Percentiles rank a stretch among this genome's conserved stretches.
phyloP scores from a whole-genome alignment of 768 basidiomycete genomes.

The Pleurotus platypus region DNA sequence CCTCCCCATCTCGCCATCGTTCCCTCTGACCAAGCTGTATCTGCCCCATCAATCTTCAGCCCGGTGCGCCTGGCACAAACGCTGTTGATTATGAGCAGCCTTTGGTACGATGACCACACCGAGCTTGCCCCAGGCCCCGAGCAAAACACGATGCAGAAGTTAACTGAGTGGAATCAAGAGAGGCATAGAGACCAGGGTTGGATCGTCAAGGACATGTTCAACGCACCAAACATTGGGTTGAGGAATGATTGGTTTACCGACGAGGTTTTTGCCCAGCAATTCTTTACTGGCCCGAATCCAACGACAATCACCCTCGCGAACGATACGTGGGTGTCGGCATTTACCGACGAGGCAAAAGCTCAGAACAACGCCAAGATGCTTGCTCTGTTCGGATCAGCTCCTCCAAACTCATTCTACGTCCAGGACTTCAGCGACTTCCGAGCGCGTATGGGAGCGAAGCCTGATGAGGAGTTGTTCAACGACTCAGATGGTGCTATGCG shows the following conservation, averaged over 20 bases:
- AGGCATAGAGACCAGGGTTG: conserved; percentile 8
- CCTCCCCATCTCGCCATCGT: conserved; percentile 18
- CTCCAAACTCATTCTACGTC: conserved; percentile 15
- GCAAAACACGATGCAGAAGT: conserved; percentile 13
- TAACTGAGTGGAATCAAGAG: conserved; percentile 14
- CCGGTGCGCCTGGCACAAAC: conserved; percentile 13
- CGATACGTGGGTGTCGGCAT: conserved; percentile 16
- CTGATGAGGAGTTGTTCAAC: conserved; percentile 10
- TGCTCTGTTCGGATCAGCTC: conserved; percentile 10
- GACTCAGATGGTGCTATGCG: conserved; percentile 12
- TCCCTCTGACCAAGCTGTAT: conserved; percentile 8
- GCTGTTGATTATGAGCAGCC: conserved; percentile 6
- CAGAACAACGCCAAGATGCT: conserved; percentile 12
- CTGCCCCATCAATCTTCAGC: conserved; percentile 14
- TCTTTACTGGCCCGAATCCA: conserved; percentile 25
- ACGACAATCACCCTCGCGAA: conserved; percentile 21
- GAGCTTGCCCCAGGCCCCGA: conserved; percentile 7
- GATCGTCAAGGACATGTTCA: conserved; percentile 17
- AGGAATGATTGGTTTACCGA: conserved; percentile 28
- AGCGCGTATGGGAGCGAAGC: conserved; percentile 11
- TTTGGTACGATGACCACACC: background rate
- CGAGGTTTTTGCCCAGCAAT: conserved; percentile 25
- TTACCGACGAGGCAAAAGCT: conserved; percentile 11
- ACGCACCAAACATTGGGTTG: conserved; percentile 22
- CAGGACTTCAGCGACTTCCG: conserved; percentile 25